A percentile compares a stretch with the other conserved stretches of the same genome.
Conservation (phyloP, 495 filamentous ascomycete genomes). For the Paragyromitra xinjiangensis region DNA sequence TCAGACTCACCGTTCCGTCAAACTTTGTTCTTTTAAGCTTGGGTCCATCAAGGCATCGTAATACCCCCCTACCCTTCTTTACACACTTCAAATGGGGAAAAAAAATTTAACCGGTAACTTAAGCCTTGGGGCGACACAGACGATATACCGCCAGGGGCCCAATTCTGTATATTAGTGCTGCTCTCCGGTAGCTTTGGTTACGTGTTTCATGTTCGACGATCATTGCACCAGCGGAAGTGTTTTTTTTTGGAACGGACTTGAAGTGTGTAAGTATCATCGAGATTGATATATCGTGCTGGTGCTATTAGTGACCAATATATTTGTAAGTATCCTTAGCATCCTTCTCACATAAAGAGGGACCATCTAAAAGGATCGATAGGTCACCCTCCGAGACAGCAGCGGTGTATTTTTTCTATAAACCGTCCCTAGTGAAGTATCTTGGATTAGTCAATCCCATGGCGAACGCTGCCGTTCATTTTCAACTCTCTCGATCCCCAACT, state of each 20-base stretch:
- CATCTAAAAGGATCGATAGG: slow-evolving; percentile 24
- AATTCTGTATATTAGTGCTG: slow-evolving; percentile 51
- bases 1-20: slow-evolving; percentile 23
- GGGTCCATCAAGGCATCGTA: slow-evolving; percentile 27
- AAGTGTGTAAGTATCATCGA: slow-evolving; percentile 10
- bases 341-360: background rate
- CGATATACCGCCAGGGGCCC: slow-evolving; percentile 19
- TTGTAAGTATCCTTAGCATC: slow-evolving; percentile 39
- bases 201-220: slow-evolving; percentile 51
- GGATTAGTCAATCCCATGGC: slow-evolving; percentile 25
- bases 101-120: slow-evolving; percentile 36
- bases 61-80: background rate
- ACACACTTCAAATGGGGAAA: slow-evolving; percentile 6
- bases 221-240: slow-evolving; percentile 45
- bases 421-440: background rate
- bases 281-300: slow-evolving; percentile 11
- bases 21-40: slow-evolving; percentile 29
- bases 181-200: slow-evolving; percentile 34
- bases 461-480: slow-evolving; percentile 39
- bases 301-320: slow-evolving; percentile 34
- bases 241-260: slow-evolving; percentile 34
- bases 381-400: background rate
- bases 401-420: background rate
- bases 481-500: slow-evolving; percentile 41
- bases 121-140: slow-evolving; percentile 7